Percentiles rank a stretch among this genome's conserved stretches.
These are phyloP conservation scores for Diaporthe sp. DNA, from an alignment of 2,329 filamentous ascomycete genomes.

Conservation along the genomic window DNA sequence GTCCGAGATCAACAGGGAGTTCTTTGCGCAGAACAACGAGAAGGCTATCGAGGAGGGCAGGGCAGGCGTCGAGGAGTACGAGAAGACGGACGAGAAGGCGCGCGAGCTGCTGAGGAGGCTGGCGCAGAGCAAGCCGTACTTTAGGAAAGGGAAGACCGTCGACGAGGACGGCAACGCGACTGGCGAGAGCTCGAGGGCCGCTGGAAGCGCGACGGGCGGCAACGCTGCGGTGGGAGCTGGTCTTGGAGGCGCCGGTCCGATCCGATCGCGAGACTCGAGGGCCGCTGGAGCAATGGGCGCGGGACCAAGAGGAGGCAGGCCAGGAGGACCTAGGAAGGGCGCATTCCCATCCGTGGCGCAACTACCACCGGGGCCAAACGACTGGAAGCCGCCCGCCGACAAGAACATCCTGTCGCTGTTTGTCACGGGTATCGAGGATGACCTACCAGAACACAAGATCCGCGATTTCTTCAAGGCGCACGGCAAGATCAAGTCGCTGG, in stretches of 20 bases:
- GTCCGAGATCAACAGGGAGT: constrained; percentile 94
- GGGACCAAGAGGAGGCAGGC: constrained; percentile 53
- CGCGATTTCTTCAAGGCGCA: constrained; percentile 91
- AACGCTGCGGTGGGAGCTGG: constrained; percentile 67
- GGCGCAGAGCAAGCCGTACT: constrained; percentile 94
- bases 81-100: constrained; percentile 97
- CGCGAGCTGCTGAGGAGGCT: constrained; percentile 86
- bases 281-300: constrained; percentile 65
- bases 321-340: constrained; percentile 61
- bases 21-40: constrained; percentile 98
- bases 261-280: constrained; percentile 78
- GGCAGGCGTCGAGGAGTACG: constrained; percentile 88
- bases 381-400: constrained; percentile 88
- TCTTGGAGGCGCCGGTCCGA: constrained; percentile 76
- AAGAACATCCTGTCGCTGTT: constrained; percentile 92
- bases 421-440: constrained; percentile 94
- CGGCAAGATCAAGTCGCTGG: constrained; percentile 90
- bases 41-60: constrained; percentile 93
- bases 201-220: constrained; percentile 55
- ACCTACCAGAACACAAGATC: constrained; percentile 91
- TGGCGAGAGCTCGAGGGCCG: constrained; percentile 52
- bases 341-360: constrained; percentile 79
- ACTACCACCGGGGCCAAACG: constrained; percentile 83
- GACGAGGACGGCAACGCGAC: constrained; percentile 66
- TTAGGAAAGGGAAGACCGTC: constrained; percentile 85